Evolutionary conservation across 2,329 filamentous ascomycete species (phyloP).

Genomic region (Drechslerella coelobrocha): DNA sequence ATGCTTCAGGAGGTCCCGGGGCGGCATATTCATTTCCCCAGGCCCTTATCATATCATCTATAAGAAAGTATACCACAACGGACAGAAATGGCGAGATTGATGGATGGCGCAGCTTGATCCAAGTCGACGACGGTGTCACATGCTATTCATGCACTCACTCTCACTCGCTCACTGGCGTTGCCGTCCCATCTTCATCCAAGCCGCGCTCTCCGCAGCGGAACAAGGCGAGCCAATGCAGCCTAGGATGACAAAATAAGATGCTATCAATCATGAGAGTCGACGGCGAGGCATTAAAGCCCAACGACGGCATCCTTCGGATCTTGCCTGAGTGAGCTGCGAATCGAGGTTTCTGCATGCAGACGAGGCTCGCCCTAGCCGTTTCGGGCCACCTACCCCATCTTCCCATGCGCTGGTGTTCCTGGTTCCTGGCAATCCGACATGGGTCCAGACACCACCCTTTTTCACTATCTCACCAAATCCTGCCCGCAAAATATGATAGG

Average conservation of each 20-base stretch:
- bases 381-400: slow-evolving; percentile 41
- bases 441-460: slow-evolving; percentile 43
- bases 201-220: slow-evolving; percentile 39
- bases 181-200: slow-evolving; percentile 34
- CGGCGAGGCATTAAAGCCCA: slow-evolving; percentile 24
- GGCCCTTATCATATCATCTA: background rate
- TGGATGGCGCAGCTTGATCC: background rate
- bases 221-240: slow-evolving; percentile 44
- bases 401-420: slow-evolving; percentile 43
- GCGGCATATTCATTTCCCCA: too few species aligned
- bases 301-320: slow-evolving; percentile 50
- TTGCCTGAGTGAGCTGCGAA: slow-evolving; percentile 37
- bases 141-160: slow-evolving; percentile 6
- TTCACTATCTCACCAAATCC: slow-evolving; percentile 39
- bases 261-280: background rate
- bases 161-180: slow-evolving; percentile 8
- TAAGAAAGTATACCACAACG: background rate
- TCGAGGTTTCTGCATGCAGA: slow-evolving; percentile 39
- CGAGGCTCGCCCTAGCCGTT: slow-evolving; percentile 43
- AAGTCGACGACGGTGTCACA: background rate
- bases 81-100: background rate
- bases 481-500: slow-evolving; percentile 21
- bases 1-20: too few species aligned
- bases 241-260: slow-evolving; percentile 32
- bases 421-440: slow-evolving; percentile 51